phyloP scores from a whole-genome alignment of 768 basidiomycete genomes.

The Tylopilus intermedius region DNA sequence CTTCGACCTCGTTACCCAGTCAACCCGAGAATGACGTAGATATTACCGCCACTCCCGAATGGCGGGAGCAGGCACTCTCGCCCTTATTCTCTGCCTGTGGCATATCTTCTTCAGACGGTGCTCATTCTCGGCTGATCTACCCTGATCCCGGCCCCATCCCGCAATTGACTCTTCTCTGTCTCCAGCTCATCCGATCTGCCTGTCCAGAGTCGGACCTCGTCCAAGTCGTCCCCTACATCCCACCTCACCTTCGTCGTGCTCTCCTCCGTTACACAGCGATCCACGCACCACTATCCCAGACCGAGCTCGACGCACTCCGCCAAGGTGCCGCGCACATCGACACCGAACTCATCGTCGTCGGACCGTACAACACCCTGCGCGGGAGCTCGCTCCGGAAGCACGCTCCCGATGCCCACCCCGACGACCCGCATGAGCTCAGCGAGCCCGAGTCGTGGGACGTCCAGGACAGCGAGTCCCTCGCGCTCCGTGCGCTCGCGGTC shows the following conservation, averaged over 20 bases:
- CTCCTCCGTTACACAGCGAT: conserved; percentile 57
- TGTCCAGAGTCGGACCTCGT: conserved; percentile 42
- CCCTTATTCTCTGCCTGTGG: conserved; percentile 36
- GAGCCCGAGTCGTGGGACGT: conserved; percentile 40
- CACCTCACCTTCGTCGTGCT: conserved; percentile 53
- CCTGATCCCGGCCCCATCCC: conserved; percentile 34
- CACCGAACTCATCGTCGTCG: conserved; percentile 63
- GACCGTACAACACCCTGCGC: conserved; percentile 43
- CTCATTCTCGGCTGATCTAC: conserved; percentile 11
- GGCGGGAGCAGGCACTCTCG: conserved; percentile 56
- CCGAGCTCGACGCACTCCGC: conserved; percentile 48
- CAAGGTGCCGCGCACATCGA: conserved; percentile 49
- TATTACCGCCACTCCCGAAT: conserved; percentile 31
- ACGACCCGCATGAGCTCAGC: not conserved
- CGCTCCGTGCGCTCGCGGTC: conserved; percentile 46
- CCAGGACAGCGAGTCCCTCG: conserved; percentile 29
- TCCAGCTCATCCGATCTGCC: conserved; percentile 41
- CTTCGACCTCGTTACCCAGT: not conserved
- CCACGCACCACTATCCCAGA: conserved; percentile 47
- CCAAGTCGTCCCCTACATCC: conserved; percentile 47
- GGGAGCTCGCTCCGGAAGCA: conserved; percentile 38
- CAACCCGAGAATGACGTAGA: conserved; percentile 10
- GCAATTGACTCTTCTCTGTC: conserved; percentile 52
- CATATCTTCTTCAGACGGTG: not conserved
- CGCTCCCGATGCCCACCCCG: not conserved